Conservation (phyloP, 2,329 filamentous ascomycete species). For the Fusarium citri region DNA sequence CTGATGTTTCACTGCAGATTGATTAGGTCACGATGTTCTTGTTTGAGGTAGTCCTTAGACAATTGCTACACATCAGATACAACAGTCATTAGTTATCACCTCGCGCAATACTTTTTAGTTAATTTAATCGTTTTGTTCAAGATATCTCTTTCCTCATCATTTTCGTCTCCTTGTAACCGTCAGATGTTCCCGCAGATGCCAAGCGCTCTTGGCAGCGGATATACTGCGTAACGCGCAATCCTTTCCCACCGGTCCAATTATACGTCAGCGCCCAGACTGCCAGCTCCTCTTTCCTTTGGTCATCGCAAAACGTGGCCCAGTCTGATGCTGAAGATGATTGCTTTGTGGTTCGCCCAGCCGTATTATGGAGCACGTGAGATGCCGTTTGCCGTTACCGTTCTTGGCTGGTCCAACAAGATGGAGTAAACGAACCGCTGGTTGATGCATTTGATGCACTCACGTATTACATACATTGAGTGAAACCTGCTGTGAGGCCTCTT, state of each 20-base stretch:
- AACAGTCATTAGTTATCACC: neutral
- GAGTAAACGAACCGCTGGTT: neutral
- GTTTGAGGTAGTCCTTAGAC: fast-evolving
- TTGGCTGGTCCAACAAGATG: neutral
- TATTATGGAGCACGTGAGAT: neutral
- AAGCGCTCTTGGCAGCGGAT: slow-evolving; percentile 11
- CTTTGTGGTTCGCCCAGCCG: slow-evolving; percentile 7
- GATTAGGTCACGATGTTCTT: neutral
- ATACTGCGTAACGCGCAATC: slow-evolving; percentile 16
- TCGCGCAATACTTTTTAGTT: no score
- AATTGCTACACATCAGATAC: neutral
- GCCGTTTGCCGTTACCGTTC: slow-evolving; percentile 15
- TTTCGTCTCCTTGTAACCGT: neutral
- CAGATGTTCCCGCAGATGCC: neutral
- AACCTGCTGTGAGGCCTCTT: slow-evolving; percentile 17
- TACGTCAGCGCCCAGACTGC: slow-evolving; percentile 9
- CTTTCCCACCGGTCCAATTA: slow-evolving; percentile 7
- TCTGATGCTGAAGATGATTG: neutral
- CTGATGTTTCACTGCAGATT: neutral
- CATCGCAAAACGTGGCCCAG: slow-evolving; percentile 16
- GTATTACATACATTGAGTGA: neutral
- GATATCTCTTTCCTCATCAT: neutral
- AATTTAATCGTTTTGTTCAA: neutral
- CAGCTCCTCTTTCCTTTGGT: neutral
- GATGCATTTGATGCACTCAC: neutral